A percentile compares a stretch with the other conserved stretches of the same genome.
phyloP scores from a whole-genome alignment of 805 yeast species.

The Candida nemodendra region DNA sequence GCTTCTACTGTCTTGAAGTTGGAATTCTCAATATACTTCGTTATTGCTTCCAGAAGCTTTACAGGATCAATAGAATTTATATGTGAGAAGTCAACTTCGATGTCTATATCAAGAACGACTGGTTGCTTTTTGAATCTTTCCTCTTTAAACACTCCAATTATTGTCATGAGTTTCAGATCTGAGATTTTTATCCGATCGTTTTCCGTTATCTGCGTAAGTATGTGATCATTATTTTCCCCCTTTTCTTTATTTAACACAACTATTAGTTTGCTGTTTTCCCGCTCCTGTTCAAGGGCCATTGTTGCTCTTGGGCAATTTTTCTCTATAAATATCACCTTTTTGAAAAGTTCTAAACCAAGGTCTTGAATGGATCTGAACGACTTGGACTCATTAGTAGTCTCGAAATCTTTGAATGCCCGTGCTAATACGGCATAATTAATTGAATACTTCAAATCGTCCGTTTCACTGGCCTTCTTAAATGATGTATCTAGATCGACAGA shows the following conservation, averaged over 20 bases:
- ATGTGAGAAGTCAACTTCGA: constrained; percentile 29
- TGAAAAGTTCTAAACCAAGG: constrained; percentile 27
- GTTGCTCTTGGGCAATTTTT: constrained; percentile 18
- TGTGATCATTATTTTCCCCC: neutral
- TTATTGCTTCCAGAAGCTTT: constrained; percentile 46
- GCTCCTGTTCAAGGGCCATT: constrained; percentile 12
- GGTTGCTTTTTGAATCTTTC: constrained; percentile 83
- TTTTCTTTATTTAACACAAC: constrained; percentile 9
- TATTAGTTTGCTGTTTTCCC: constrained; percentile 6
- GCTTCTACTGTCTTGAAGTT: constrained; percentile 94
- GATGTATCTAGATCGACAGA: constrained; percentile 63
- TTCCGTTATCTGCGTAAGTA: neutral
- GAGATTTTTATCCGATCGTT: constrained; percentile 37
- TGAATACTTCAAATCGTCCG: constrained; percentile 79
- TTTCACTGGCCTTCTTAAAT: constrained; percentile 68
- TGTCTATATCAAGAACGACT: constrained; percentile 59
- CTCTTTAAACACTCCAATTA: constrained; percentile 92
- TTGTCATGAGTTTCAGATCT: constrained; percentile 58
- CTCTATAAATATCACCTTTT: constrained; percentile 18
- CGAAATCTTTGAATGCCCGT: constrained; percentile 54
- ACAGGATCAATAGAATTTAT: constrained; percentile 36
- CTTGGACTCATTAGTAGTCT: constrained; percentile 40
- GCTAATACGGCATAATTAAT: constrained; percentile 87
- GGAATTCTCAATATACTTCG: constrained; percentile 67
- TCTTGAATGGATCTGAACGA: constrained; percentile 44